phyloP scores from a whole-genome alignment of 2,329 filamentous ascomycete species.

The Diplodia intermedia region DNA sequence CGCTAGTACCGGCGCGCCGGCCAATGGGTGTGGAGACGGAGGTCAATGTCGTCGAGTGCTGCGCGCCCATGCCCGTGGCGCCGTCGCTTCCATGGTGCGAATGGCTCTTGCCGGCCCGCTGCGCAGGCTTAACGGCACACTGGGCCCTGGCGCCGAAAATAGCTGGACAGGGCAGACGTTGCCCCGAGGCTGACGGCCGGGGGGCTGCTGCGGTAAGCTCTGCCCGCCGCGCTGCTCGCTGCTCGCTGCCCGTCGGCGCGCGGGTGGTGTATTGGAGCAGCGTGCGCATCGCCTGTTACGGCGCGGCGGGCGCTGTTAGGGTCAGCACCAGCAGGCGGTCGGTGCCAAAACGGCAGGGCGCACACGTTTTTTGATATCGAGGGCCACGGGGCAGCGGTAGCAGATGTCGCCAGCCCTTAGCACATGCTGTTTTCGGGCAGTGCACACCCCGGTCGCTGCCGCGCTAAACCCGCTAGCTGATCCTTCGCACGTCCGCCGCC shows the following conservation, averaged over 20 bases:
- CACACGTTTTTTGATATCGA: conserved; percentile 28
- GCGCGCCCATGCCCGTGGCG: conserved; percentile 21
- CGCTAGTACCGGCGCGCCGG: conserved; percentile 17
- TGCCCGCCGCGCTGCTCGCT: conserved; percentile 4
- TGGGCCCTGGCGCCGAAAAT: conserved; percentile 20
- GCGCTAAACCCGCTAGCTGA: conserved; percentile 27
- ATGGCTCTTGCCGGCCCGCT: conserved; percentile 4
- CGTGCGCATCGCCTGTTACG: conserved; percentile 15
- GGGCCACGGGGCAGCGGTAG: conserved; percentile 16
- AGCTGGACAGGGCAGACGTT: conserved; percentile 24
- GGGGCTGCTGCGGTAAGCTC: conserved; percentile 12
- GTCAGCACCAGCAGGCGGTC: conserved; percentile 3
- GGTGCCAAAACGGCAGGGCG: conserved; percentile 18
- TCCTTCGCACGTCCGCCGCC: conserved; percentile 18
- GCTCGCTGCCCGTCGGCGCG: neutral
- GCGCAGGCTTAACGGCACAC: conserved; percentile 3
- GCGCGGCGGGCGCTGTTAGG: neutral
- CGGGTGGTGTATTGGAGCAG: conserved; percentile 18
- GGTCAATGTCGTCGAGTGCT: neutral
- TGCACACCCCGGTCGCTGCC: conserved; percentile 14
- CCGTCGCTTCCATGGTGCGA: conserved; percentile 19
- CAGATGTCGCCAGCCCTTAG: neutral
- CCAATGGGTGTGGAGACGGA: conserved; percentile 25
- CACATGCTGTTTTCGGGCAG: neutral
- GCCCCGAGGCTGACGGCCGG: conserved; percentile 27